Evolutionary conservation across 2,329 filamentous ascomycete species (phyloP), one percentile per base, ranked within the genome.

Genomic region (Colletotrichum tropicicola): DNA sequence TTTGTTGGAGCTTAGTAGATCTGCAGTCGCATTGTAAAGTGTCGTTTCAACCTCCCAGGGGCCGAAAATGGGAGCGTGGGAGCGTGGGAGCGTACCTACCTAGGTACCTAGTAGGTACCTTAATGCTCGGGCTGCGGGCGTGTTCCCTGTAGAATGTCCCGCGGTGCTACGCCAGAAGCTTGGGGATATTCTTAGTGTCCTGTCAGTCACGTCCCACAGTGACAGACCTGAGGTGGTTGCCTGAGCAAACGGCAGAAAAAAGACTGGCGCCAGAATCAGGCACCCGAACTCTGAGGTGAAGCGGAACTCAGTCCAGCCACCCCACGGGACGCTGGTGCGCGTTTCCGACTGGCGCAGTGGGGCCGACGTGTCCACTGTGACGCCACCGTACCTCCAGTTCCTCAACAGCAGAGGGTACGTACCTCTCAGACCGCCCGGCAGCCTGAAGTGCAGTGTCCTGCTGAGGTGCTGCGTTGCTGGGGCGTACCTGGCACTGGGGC

Each of bases 341-440:
- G 49, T 61, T 61, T 65, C 61, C 57, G 37, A 61, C 61, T 39
- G 44, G 61, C 44, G 51, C 28, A 32, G 62, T 65, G 62, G 62
- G 51, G 56, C 23, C 41, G 23, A 39, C 35, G 19, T 37, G 41
- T 48, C 56, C 56, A 60, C 35, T 45, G 53, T 62, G 59, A 62
- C 59, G 41, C 53, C 59, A 59, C 59, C 54, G n/a, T 41, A 28
- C n/a, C n/a, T n/a, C n/a, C 37, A 19, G 35, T 35, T 45, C 41
- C 45, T 19, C n/a, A 32, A 5, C 41, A 15, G 21, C 12, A 23
- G 12, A 37, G 23, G n/a, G 27, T 45, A 32, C 19, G 49, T 27
- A 13, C 49, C 49, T n/a, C 37, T 9, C 9, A 35, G 32, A 35
- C 32, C 32, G 32, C 32, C 32, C 32, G 12, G n/a, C n/a, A n/a